Base-by-base conservation (phyloP, 148 eudicot genomes). In the Chenopodium suecicum region DNA sequence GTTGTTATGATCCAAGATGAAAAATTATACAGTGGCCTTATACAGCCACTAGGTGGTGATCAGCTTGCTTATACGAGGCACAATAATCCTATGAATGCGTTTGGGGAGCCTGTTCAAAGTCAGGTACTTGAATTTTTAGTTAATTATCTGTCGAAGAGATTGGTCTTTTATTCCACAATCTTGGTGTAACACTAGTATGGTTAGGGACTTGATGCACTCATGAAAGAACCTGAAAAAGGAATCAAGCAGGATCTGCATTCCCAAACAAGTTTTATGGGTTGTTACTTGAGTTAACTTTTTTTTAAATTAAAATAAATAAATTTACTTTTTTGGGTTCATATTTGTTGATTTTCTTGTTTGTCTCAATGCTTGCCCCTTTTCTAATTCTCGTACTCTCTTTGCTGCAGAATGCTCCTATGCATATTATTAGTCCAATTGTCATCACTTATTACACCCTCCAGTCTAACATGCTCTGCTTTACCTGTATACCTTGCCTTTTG, bases 81-180 rank as follows among this genome's bases (percentile, higher is more conserved):
- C 20, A 22, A 62, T 62, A 9, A 22, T 41, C 22, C 32, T 11
- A 13, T 10, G 14, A 37, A 92, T 83, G 63, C 82, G 71, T 89
- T 86, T 79, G 98, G 97, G 68, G 97, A 95, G 81, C 82, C 84
- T 27, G 79, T 89, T 72, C 92, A 95, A 86, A 84, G 89, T 84
- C 88, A 84, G 95, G 98, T 95, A 91, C 73, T 65, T 79, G 23
- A 58, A 0, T 37, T 6, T 29, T 22, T 41, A 78, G 70, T 37
- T 37, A 54, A 22, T 8, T 37, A 37, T 70, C 34, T 67, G 44
- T 19, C 41, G 34, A n/a, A 58, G 69, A 32, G 41, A 44, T 77
- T 63, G 69, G 20, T 23, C 1, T 67, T 8, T 16, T 44, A 37
- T 34, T 23, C 29, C 58, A 70, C 54, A 54, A 23, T 37, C 25